Evolutionary conservation across 2,329 filamentous ascomycete species (phyloP), one percentile per base, ranked within the genome.

Genomic region (Xylaria polymorpha): DNA sequence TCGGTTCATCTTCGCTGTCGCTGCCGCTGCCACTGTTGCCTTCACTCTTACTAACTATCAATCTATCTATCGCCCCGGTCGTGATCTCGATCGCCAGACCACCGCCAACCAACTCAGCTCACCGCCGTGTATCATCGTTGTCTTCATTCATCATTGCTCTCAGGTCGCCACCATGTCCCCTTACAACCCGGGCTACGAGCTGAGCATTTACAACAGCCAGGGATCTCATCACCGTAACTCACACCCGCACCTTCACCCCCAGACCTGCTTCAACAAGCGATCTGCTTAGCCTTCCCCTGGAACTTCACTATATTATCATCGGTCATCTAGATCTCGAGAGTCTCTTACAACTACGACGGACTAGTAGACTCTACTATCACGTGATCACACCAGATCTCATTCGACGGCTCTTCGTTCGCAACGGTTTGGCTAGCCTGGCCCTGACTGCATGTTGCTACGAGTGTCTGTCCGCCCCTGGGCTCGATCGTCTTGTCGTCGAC

Each of bases 271-370:
- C 51, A 15, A n/a, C 62, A 18, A 63, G 55, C 46, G 69, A 73
- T 60, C 71, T 77, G 59, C 61, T 67, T 48, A 69, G 72, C 32
- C 58, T 78, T 20, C 76, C 77, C 12, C 61, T 75, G 14, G 77
- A 78, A 61, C 73, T 78, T 48, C 76, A 77, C 65, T 72, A 72
- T 32, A 73, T 78, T 46, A 74, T 78, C 62, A 44, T 77, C 25
- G 65, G 67, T 4, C 67, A 76, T 20, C 56, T 78, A 57, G 75
- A 77, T 59, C 67, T 78, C 46, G 60, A 69, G 15, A 74, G 72
- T 58, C 69, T 77, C 37, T 61, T 77, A 46, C 65, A 71, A 10
- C 61, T 77, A 51, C 73, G 76, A n/a, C 71, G 73, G 41, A 69
- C 74, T 22, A 71, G 68, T 64, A 61, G 67, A 32, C 53, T 74